Conservation (phyloP, 2,329 filamentous ascomycete genomes). For the Xylaria sp. region DNA sequence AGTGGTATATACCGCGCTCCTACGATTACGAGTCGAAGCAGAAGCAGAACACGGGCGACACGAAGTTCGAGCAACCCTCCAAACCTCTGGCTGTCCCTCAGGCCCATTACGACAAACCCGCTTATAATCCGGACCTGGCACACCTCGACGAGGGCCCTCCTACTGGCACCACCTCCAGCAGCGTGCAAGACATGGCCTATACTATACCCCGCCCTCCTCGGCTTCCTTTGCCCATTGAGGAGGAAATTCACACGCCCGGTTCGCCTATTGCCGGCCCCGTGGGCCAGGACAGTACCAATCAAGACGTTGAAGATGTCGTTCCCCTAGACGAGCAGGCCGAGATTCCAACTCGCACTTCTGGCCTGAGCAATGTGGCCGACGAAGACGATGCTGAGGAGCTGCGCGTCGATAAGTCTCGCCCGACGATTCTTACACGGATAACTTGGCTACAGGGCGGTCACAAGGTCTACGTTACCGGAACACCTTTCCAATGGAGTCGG, state of each 20-base stretch:
- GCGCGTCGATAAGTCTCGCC: conserved; percentile 66
- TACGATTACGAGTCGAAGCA: conserved; percentile 27
- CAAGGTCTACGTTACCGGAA: conserved; percentile 93
- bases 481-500: conserved; percentile 94
- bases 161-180: conserved; percentile 47
- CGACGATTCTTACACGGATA: conserved; percentile 75
- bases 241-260: conserved; percentile 82
- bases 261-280: conserved; percentile 78
- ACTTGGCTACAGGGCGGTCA: conserved; percentile 82
- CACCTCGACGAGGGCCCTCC: conserved; percentile 38
- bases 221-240: conserved; percentile 86
- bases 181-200: conserved; percentile 60
- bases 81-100: conserved; percentile 56
- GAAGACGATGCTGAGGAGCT: conserved; percentile 76
- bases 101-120: conserved; percentile 27
- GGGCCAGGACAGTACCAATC: conserved; percentile 55
- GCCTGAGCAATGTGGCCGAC: conserved; percentile 60
- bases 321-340: conserved; percentile 44
- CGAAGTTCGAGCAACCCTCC: conserved; percentile 37
- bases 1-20: conserved; percentile 27
- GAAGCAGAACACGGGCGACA: conserved; percentile 32
- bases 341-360: conserved; percentile 52
- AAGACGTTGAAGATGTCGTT: conserved; percentile 47
- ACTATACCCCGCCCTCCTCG: conserved; percentile 68
- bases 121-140: conserved; percentile 31